Percentiles rank a stretch among this genome's conserved stretches.
These are phyloP conservation scores for Mycosphaerella sp. DNA, from an alignment of 2,329 filamentous ascomycete genomes.

Conservation along the genomic window DNA sequence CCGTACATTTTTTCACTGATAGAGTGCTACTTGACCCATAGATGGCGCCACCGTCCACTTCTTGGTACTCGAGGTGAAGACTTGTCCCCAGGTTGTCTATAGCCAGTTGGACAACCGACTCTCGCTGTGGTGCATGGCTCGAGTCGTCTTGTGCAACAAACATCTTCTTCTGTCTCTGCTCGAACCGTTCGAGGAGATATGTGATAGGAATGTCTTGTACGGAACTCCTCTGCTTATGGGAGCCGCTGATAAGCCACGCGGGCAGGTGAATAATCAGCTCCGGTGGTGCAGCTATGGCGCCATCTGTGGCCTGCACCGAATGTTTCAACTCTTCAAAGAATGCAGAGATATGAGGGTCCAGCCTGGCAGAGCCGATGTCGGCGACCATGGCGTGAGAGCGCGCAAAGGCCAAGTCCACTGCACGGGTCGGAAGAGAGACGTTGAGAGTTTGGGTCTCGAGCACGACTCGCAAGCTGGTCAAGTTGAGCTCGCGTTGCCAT, in stretches of 20 bases:
- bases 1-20: conserved; percentile 1
- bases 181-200: conserved; percentile 29
- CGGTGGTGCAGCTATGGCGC: conserved; percentile 16
- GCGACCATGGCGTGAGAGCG: conserved; percentile 11
- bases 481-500: conserved; percentile 1
- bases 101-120: not conserved
- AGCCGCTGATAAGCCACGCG: conserved; percentile 10
- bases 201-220: conserved; percentile 11
- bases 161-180: conserved; percentile 18
- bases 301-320: conserved; percentile 12
- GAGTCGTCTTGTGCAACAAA: not conserved
- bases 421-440: conserved; percentile 19
- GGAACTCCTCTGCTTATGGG: not conserved
- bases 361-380: not conserved
- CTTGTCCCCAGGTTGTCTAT: not conserved
- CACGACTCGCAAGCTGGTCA: conserved; percentile 15
- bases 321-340: conserved; percentile 18
- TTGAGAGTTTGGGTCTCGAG: conserved; percentile 15
- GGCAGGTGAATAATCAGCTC: conserved; percentile 22
- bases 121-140: not conserved
- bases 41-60: conserved; percentile 19
- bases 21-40: conserved; percentile 14
- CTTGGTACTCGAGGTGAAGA: conserved; percentile 13
- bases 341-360: conserved; percentile 15
- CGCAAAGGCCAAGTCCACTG: conserved; percentile 23